phyloP scores from a whole-genome alignment of 1,284 basidiomycete genomes.

The Cerioporus squamosus region DNA sequence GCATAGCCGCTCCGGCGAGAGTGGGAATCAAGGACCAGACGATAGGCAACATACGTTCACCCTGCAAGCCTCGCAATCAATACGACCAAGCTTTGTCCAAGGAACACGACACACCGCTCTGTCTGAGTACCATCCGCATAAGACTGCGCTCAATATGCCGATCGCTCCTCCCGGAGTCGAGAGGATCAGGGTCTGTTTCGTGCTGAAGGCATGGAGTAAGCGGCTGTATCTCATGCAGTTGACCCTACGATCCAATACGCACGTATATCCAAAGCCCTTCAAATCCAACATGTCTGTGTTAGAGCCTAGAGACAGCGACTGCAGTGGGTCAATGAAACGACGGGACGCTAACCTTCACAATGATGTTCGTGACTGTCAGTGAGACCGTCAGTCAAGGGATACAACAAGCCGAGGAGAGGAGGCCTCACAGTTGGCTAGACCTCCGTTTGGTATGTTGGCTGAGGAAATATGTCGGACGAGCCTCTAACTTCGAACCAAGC shows the following conservation, averaged over 20 bases:
- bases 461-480: background rate
- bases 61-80: conserved; percentile 35
- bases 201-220: conserved; percentile 37
- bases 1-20: conserved; percentile 57
- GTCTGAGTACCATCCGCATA: conserved; percentile 70
- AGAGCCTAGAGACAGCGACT: background rate
- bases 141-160: conserved; percentile 49
- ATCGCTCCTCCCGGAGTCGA: conserved; percentile 63
- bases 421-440: conserved; percentile 60
- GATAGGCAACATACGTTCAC: conserved; percentile 68
- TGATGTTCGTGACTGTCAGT: conserved; percentile 57
- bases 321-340: background rate
- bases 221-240: background rate
- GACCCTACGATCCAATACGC: conserved; percentile 22
- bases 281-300: background rate
- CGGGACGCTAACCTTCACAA: conserved; percentile 50
- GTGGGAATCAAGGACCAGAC: conserved; percentile 65
- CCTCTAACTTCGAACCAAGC: too few relatives aligned
- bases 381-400: background rate
- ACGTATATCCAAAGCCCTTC: conserved; percentile 66
- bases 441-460: conserved; percentile 74
- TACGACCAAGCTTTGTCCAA: too few relatives aligned
- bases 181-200: conserved; percentile 65
- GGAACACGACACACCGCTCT: conserved; percentile 45
- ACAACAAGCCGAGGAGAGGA: background rate